These are phyloP conservation scores for Xylariaceae sp. DNA, from an alignment of 2,329 filamentous ascomycete species.

Conservation along the genomic window DNA sequence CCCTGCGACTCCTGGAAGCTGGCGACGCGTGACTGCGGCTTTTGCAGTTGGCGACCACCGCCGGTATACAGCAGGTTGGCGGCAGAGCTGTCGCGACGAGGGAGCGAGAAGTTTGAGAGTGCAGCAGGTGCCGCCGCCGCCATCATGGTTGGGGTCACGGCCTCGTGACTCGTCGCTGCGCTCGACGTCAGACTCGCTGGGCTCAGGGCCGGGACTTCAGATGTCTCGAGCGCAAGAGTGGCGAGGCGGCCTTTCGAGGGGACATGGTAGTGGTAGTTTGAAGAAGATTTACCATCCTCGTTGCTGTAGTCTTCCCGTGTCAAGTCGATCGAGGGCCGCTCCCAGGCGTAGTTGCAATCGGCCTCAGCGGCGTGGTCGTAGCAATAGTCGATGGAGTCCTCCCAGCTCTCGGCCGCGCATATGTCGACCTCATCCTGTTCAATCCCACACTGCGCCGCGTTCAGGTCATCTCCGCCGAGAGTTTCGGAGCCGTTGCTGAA, in stretches of 20 bases:
- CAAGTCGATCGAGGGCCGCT: constrained; percentile 46
- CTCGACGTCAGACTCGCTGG: constrained; percentile 40
- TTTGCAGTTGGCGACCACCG: constrained; percentile 23
- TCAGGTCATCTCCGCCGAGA: constrained; percentile 36
- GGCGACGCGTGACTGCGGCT: constrained; percentile 38
- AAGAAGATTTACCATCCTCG: constrained; percentile 4
- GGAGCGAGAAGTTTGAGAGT: constrained; percentile 46
- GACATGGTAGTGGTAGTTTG: too few species aligned
- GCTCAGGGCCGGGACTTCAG: constrained; percentile 41
- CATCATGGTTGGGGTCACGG: constrained; percentile 34
- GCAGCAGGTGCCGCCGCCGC: constrained; percentile 27
- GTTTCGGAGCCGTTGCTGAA: constrained; percentile 46
- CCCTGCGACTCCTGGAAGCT: constrained; percentile 53
- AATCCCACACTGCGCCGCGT: constrained; percentile 25
- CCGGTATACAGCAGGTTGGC: too few species aligned
- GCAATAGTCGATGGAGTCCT: constrained; percentile 63
- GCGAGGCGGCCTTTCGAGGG: neutral
- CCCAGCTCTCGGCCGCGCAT: constrained; percentile 47
- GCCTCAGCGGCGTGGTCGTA: constrained; percentile 63
- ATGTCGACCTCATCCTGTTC: constrained; percentile 21
- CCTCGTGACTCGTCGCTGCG: constrained; percentile 31
- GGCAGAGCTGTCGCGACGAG: constrained; percentile 29
- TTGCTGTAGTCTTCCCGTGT: constrained; percentile 25
- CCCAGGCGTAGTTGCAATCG: constrained; percentile 60
- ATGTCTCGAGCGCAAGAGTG: neutral